phyloP scores from a whole-genome alignment of 768 basidiomycete species.

The Suillus paluster region DNA sequence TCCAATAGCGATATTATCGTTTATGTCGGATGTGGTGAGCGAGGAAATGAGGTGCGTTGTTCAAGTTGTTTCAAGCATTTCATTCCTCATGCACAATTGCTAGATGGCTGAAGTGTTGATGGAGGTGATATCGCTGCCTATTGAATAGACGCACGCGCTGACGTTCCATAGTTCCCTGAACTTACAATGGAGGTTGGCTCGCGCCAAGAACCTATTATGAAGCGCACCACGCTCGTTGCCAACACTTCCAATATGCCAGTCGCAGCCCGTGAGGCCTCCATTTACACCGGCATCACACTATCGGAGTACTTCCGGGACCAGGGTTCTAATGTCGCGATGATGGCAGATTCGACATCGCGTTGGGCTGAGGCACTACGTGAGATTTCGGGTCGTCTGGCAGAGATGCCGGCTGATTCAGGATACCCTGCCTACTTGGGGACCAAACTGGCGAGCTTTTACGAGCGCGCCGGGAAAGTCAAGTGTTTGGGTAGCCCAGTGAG shows the following conservation, averaged over 20 bases:
- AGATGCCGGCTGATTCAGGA: slow-evolving; percentile 99
- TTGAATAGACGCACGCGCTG: background rate
- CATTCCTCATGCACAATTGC: slow-evolving; percentile 15
- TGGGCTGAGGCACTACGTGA: slow-evolving; percentile 99
- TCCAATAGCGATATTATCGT: slow-evolving; percentile 99
- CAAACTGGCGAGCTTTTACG: slow-evolving; percentile 97
- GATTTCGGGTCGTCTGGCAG: slow-evolving; percentile 97
- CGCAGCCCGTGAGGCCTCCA: slow-evolving; percentile 98
- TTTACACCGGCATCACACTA: slow-evolving; percentile 98
- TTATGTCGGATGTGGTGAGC: slow-evolving; percentile 98
- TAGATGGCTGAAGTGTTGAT: slow-evolving; percentile 98
- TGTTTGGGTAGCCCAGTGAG: slow-evolving; percentile 89
- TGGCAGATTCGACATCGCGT: slow-evolving; percentile 98
- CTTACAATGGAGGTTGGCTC: slow-evolving; percentile 90
- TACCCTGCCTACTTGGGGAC: slow-evolving; percentile 97
- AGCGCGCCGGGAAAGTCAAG: slow-evolving; percentile 95
- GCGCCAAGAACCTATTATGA: slow-evolving; percentile 99
- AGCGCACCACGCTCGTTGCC: slow-evolving; percentile 97
- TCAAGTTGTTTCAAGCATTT: slow-evolving; percentile 48
- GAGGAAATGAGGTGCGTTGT: slow-evolving; percentile 84
- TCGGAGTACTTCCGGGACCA: slow-evolving; percentile 99
- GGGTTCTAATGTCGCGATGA: slow-evolving; percentile 97
- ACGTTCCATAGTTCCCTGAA: slow-evolving; percentile 69
- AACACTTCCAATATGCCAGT: slow-evolving; percentile 99
- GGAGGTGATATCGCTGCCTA: slow-evolving; percentile 60